Base-by-base conservation (phyloP, 495 filamentous ascomycete species). In the Trichoderma gamsii region DNA sequence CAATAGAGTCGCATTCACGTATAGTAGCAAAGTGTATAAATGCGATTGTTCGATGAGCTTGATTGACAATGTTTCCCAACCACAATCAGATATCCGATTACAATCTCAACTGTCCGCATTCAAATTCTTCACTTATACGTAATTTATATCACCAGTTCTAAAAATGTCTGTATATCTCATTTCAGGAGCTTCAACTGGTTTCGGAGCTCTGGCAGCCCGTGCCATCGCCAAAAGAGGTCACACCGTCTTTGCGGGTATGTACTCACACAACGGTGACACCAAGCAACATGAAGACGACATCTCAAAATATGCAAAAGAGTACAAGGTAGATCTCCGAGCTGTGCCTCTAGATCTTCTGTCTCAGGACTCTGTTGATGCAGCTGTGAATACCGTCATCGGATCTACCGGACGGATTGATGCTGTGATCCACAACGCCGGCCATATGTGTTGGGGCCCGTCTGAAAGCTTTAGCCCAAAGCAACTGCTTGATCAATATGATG, bases 381-480 rank as follows among this genome's bases (percentile, higher is more conserved):
- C 73, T 5, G 69, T 73, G 16, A 51, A 43, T 15, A 67, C 68
- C 25, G 67, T 74, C 21, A 23, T 70, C 46, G 25, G 25, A 35
- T 49, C 8, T 8, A 18, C 63, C 16, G 71, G 73, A 35, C 46
- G 63, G 27, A 67, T 75, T 32, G 73, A 75, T 59, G 69, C 65
- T 32, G 46, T 75, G 9, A 56, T 75, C 21, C 70, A 75, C 66
- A 75, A 75, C 35, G 71, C 73, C 4, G 73, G 73, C 61, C 73
- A 75, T 69, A 72, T 75, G 69, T 59, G 59, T 63, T 74, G 66
- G 46, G 73, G 73, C 3, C 73, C 73, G 16, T 44, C 72, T 8
- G 73, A 75, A 64, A 64, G 70, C 27, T 75, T 75, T 66, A 74
- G 73, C 12, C 51, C 73, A 18, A 69, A 70, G 63, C 73, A 75